Evolutionary conservation across 78 protist species (phyloP), one percentile per base, ranked within the genome.

Genomic region (Isochrysis galbana): DNA sequence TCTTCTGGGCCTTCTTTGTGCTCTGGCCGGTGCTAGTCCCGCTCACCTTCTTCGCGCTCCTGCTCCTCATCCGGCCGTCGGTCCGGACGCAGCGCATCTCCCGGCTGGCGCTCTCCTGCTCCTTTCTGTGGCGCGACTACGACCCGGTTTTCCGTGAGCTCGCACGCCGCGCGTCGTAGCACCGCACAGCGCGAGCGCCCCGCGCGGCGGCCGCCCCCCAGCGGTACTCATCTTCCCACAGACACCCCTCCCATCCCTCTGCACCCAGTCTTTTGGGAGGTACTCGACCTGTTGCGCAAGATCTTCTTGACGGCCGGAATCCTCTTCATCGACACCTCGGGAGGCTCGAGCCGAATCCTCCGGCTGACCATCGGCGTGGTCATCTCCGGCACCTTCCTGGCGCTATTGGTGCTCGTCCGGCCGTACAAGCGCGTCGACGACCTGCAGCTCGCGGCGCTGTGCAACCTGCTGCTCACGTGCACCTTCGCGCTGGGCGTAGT

Each of bases 241-340:
- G n/a, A n/a, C n/a, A n/a, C n/a, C n/a, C n/a, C n/a, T n/a, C n/a
- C n/a, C n/a, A n/a, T n/a, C n/a, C n/a, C n/a, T n/a, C n/a, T n/a
- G n/a, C n/a, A n/a, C n/a, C n/a, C n/a, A 34, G 36, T 11, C 82
- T 72, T n/a, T 36, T 72, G 82, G 82, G 82, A 72, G 36, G 36
- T 72, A 36, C 22, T 72, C 82, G 82, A 72, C 82, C 29, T 72
- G 82, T n/a, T 19, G 82, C 82, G 82, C 34, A 72, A 72, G 82
- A 29, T 72, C 36, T 72, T 72, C 82, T 29, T 72, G 42, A 72
- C 82, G 11, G 82, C 82, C 29, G 29, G 7, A 7, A 14, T 51
- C 61, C 61, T 51, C 61, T 51, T 51, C 61, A 51, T 51, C 61
- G 61, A 51, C 61, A 7, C 61, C 29, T 7, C 7, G 61, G 61